Evolutionary conservation across 257 asterid species (phyloP), one percentile per base, ranked within the genome.

Genomic region (Solanum clarkiae): DNA sequence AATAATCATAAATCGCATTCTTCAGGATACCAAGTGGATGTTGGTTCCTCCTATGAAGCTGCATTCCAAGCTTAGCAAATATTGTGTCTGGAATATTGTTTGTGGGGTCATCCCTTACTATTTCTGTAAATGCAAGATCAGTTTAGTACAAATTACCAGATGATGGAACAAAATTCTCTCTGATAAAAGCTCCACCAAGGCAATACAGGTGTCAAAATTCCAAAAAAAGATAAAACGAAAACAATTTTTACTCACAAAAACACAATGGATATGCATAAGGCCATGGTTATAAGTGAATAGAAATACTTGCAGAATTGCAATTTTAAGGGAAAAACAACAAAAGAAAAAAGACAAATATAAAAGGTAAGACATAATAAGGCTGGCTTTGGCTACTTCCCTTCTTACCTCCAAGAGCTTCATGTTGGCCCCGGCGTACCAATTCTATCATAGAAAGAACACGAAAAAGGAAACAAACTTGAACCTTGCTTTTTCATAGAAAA

Each of bases 1-100:
- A 95, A 88, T 94, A 95, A 83, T 94, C 94, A 84, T 86, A 92
- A 87, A 95, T 94, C 65, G 97, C 97, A 92, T 95, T 95, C 88
- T 91, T 95, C 14, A 95, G 91, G 84, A 95, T 95, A 86, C 99
- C 97, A 84, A 95, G 93, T 18, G 99, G 99, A 88, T 95, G 99
- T 20, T 93, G 94, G 86, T 92, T 93, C 89, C 98, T 93, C 92
- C 95, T 91, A 47, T 95, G 99, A 82, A 95, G 97, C 91, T 95
- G 99, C 97, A 94, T 86, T 80, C 98, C 99, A 49, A 95, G 95
- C 92, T 95, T 95, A 26, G 95, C 89, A 86, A 94, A 95, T 87
- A 95, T 94, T 12, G 97, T 85, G 91, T 95, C 96, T 1, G 97
- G 99, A 86, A 94, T 94, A 88, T 95, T 95, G 89, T 95, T 95